Conservation (phyloP, 2,329 filamentous ascomycete species). For the Cladosporium velox region DNA sequence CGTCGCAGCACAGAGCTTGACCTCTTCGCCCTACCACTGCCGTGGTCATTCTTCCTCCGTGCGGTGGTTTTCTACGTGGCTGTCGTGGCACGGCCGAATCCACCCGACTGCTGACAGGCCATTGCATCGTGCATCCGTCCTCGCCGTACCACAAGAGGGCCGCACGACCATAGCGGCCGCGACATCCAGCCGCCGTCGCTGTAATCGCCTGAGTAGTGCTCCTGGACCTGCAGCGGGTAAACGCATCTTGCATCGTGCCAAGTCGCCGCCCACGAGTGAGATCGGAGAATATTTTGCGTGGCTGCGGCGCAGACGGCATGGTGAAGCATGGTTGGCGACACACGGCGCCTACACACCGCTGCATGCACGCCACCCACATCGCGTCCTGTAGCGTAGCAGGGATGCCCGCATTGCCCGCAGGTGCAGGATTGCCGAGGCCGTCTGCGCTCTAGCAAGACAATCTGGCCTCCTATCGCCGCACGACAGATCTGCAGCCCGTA, state of each 20-base stretch:
- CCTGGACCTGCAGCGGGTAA: slow-evolving; percentile 8
- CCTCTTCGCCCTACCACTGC: background rate
- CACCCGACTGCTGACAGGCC: slow-evolving; percentile 6
- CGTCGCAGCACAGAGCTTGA: slow-evolving; percentile 18
- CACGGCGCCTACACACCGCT: slow-evolving; percentile 13
- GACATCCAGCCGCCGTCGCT: background rate
- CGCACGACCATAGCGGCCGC: background rate
- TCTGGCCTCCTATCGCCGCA: slow-evolving; percentile 11
- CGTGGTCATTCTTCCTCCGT: slow-evolving; percentile 2
- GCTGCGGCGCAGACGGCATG: slow-evolving; percentile 29
- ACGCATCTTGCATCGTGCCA: slow-evolving; percentile 11
- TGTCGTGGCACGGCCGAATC: slow-evolving; percentile 14
- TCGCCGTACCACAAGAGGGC: slow-evolving; percentile 1
- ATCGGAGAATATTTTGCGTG: slow-evolving; percentile 20
- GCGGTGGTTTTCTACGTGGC: slow-evolving; percentile 10
- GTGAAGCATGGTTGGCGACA: slow-evolving; percentile 18
- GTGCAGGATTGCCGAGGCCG: slow-evolving; percentile 5
- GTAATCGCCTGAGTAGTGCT: background rate
- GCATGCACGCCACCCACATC: slow-evolving; percentile 6
- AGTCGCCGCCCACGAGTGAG: slow-evolving; percentile 7
- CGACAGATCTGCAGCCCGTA: background rate
- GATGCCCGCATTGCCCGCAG: background rate
- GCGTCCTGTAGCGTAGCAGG: background rate
- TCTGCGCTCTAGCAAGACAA: slow-evolving; percentile 5
- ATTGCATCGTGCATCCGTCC: background rate